Evolutionary conservation across 768 basidiomycete species (phyloP), one percentile per base, ranked within the genome.

Genomic region (Suillus lakei): DNA sequence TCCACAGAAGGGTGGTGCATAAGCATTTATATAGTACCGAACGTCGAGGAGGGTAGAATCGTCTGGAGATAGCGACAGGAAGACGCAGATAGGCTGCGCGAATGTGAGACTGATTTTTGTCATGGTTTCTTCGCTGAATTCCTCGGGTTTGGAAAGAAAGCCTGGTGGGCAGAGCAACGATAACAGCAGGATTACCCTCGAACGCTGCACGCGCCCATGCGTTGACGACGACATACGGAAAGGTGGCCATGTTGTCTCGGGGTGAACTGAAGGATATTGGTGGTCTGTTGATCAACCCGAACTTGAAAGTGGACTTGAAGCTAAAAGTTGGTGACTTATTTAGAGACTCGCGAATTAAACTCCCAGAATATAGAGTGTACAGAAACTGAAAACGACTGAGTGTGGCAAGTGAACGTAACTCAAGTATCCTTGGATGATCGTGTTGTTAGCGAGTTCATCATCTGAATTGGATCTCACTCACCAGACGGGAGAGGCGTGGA

Each of bases 161-260:
- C 41, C 60, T 23, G 64, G 53, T 8, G 69, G 65, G 23, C n/a
- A 68, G 56, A 62, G 83, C 77, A 60, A 82, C 72, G 46, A 84
- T 72, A 7, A 74, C 77, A 4, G 84, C 83, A 0, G 84, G 83
- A 67, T 85, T 85, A 2, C 85, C 83, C 15, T 75, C 73, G 71
- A 82, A 75, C 61, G 81, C 62, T 66, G 78, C 65, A 64, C 73
- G 70, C 66, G 86, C 67, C 73, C 85, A 79, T 64, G 86, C 84
- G 55, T 85, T 74, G 64, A 81, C 67, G 44, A 84, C 60, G 48
- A 74, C 71, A 73, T 81, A 81, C 46, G 68, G 66, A 28, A 46
- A 63, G 9, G 61, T 66, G 18, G 64, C 23, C 64, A 65, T 65
- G 26, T 3, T 50, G 48, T 26, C 23, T 50, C 26, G 7, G 48